These are phyloP conservation scores for Fraxinus latifolia DNA, from an alignment of 305 asterid species.

Conservation along the genomic window DNA sequence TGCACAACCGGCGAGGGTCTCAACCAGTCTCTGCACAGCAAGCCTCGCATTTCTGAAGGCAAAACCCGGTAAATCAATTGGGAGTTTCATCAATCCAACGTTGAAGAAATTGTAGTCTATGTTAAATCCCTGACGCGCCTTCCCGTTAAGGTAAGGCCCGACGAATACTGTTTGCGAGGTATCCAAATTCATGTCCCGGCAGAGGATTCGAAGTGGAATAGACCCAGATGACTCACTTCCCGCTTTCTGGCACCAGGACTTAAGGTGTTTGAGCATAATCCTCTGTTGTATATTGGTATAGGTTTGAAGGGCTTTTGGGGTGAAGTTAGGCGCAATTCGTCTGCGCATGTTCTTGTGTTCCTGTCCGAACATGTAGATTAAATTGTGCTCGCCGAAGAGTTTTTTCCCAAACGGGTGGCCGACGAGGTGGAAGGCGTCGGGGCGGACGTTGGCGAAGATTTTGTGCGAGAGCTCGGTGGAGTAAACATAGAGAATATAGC, in stretches of 20 bases:
- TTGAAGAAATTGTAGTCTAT: constrained; percentile 32
- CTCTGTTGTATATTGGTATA: constrained; percentile 53
- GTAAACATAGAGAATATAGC: constrained; percentile 60
- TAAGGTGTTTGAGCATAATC: constrained; percentile 52
- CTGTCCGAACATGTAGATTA: constrained; percentile 73
- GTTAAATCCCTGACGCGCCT: constrained; percentile 21
- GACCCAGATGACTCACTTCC: not conserved
- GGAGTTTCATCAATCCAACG: constrained; percentile 32
- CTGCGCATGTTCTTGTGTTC: constrained; percentile 66
- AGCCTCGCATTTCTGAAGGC: constrained; percentile 49
- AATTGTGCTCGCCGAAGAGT: constrained; percentile 70
- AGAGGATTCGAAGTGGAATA: constrained; percentile 24
- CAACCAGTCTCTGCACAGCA: constrained; percentile 51
- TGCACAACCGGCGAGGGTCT: constrained; percentile 54
- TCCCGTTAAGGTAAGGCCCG: constrained; percentile 27
- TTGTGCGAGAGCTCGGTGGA: constrained; percentile 62
- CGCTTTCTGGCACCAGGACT: constrained; percentile 37
- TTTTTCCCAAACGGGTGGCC: constrained; percentile 80
- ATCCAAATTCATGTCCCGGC: constrained; percentile 35
- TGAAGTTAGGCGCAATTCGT: constrained; percentile 66
- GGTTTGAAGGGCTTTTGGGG: constrained; percentile 61
- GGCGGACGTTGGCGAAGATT: constrained; percentile 67
- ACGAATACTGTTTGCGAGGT: constrained; percentile 32
- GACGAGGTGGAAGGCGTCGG: constrained; percentile 73
- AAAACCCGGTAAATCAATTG: constrained; percentile 29